Base-by-base conservation (phyloP, 306 rosid genomes). In the Prunus campanulata region DNA sequence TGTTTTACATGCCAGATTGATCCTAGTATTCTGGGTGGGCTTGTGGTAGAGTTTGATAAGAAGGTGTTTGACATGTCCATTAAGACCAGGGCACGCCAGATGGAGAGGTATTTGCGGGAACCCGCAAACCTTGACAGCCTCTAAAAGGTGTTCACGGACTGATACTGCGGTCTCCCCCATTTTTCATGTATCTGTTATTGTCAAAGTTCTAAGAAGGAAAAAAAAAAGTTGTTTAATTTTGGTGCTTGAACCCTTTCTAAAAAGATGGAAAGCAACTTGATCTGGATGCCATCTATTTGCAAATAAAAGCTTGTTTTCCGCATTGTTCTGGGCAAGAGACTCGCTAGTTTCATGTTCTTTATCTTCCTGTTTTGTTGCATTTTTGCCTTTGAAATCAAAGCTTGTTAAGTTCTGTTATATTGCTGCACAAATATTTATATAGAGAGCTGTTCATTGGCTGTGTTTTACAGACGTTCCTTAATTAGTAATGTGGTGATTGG, bases 11-110 rank as follows among this genome's bases (percentile, higher is more conserved):
- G 67, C 52, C 86, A 96, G 99, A 92, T 96, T 73, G 98, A 96
- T 86, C 83, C 93, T 78, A 89, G 92, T 66, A 91, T 92, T 30
- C 85, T 92, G 82, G 98, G 97, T 51, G 99, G 99, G 47, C 70
- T 92, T n/a, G 89, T 92, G 78, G 86, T 96, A 32, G 96, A 92
- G 66, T 96, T 92, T 66, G 83, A 68, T 72, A 86, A 74, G 84
- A 96, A 96, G 87, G 93, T 92, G 64, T 89, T 92, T 35, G 99
- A 96, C 85, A 89, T 92, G 96, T 96, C 98, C 51, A 89, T 92
- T 20, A 92, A 70, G 92, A 88, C 90, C 12, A 77, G 99, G 85
- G 97, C 97, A 52, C 89, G 65, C 22, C 96, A 96, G 83, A 91
- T 92, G 97, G 99, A 92, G 86, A 90, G 99, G 93, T 81, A 86